These are phyloP conservation scores for Mucor piriformis DNA, from an alignment of 371 early-diverging fungal species.

Conservation along the genomic window DNA sequence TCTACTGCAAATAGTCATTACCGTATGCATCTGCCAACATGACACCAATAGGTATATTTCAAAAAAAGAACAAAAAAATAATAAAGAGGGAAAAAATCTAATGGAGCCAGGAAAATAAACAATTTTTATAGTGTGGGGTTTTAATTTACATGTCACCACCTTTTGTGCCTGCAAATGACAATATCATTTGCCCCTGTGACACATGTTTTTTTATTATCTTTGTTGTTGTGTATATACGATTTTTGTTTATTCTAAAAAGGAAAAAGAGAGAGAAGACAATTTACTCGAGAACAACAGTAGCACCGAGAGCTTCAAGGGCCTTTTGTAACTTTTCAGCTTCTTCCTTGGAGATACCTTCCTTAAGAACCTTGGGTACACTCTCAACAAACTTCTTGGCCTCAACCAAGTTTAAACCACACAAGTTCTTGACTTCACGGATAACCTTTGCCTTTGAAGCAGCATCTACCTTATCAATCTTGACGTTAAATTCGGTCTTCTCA, in stretches of 20 bases:
- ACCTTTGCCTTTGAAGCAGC: constrained; percentile 96
- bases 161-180: too few relatives aligned
- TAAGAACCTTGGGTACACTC: constrained; percentile 93
- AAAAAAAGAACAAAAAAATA: not conserved
- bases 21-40: constrained; percentile 58
- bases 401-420: constrained; percentile 93
- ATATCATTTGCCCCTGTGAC: too few relatives aligned
- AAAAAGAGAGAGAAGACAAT: constrained; percentile 1
- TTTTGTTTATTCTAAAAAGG: too few relatives aligned
- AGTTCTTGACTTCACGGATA: constrained; percentile 95
- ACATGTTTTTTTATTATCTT: too few relatives aligned
- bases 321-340: constrained; percentile 98
- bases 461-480: constrained; percentile 96
- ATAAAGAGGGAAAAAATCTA: not conserved
- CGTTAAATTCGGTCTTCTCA: constrained; percentile 92
- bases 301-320: constrained; percentile 92
- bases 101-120: too few relatives aligned
- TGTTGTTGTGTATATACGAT: too few relatives aligned
- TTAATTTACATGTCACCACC: too few relatives aligned
- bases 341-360: constrained; percentile 90
- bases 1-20: constrained; percentile 19
- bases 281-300: constrained; percentile 91
- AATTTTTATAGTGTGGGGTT: too few relatives aligned
- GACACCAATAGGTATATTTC: constrained; percentile 6
- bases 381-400: constrained; percentile 99